Conservation (phyloP, 768 basidiomycete genomes). For the Coprinellus micaceus region DNA sequence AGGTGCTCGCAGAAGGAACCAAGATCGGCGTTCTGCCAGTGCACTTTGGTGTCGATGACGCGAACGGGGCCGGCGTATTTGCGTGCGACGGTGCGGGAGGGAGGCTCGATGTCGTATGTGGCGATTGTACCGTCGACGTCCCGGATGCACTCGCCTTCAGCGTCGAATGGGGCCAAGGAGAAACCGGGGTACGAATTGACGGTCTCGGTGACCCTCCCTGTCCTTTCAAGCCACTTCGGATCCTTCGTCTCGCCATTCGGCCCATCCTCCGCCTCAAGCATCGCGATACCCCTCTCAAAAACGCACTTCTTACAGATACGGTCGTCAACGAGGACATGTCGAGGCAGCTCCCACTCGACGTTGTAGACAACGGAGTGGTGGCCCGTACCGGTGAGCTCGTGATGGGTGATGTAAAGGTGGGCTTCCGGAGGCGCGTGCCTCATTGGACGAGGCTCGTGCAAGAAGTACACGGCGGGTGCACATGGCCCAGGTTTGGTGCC, state of each 20-base stretch:
- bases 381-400: slow-evolving; percentile 37
- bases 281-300: slow-evolving; percentile 5
- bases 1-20: slow-evolving; percentile 27
- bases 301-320: slow-evolving; percentile 35
- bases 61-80: not conserved
- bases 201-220: not conserved
- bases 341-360: slow-evolving; percentile 52
- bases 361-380: slow-evolving; percentile 51
- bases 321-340: slow-evolving; percentile 31
- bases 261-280: slow-evolving; percentile 25
- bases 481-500: not conserved
- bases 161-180: not conserved
- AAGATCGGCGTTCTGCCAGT: slow-evolving; percentile 28
- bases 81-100: not conserved
- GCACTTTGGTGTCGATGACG: not conserved
- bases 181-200: not conserved
- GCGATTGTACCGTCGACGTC: not conserved
- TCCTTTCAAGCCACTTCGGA: slow-evolving; percentile 12
- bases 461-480: not conserved
- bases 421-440: slow-evolving; percentile 30
- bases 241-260: slow-evolving; percentile 25
- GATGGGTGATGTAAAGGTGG: slow-evolving; percentile 46
- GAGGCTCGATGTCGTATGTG: not conserved
- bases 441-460: not conserved
- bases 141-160: not conserved